Percentiles rank a stretch among this genome's conserved stretches.
phyloP scores from a whole-genome alignment of 2,329 filamentous ascomycete species.

The Xylariaceae sp. region DNA sequence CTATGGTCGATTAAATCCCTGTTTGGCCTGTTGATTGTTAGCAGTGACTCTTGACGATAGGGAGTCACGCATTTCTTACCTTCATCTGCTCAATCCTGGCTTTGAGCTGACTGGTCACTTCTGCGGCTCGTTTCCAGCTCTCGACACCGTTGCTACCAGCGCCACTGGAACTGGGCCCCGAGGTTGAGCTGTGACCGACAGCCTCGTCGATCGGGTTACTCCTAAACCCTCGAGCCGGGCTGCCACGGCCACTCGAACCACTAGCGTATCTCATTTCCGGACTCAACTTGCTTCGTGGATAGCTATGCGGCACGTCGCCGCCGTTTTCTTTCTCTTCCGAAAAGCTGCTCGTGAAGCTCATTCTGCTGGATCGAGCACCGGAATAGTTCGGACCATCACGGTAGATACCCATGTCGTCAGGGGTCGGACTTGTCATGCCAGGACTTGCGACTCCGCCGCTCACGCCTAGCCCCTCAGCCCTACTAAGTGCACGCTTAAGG shows the following conservation, averaged over 20 bases:
- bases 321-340: slow-evolving; percentile 78
- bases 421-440: slow-evolving; percentile 46
- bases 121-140: slow-evolving; percentile 94
- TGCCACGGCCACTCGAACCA: slow-evolving; percentile 53
- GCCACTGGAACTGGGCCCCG: slow-evolving; percentile 15
- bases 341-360: slow-evolving; percentile 60
- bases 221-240: slow-evolving; percentile 54
- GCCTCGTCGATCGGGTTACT: slow-evolving; percentile 28
- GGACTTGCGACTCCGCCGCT: slow-evolving; percentile 35
- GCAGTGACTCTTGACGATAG: not conserved
- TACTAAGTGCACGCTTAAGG: slow-evolving; percentile 78
- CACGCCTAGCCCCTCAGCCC: slow-evolving; percentile 48
- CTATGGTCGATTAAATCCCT: slow-evolving; percentile 42
- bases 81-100: slow-evolving; percentile 99
- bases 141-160: slow-evolving; percentile 58
- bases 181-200: slow-evolving; percentile 3
- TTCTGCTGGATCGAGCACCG: slow-evolving; percentile 42
- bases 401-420: slow-evolving; percentile 58
- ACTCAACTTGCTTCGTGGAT: slow-evolving; percentile 47
- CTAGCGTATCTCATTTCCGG: slow-evolving; percentile 53
- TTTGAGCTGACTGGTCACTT: slow-evolving; percentile 96
- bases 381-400: slow-evolving; percentile 43
- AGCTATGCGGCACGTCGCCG: slow-evolving; percentile 33
- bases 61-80: slow-evolving; percentile 34
- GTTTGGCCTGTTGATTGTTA: slow-evolving; percentile 38